Percentiles rank a stretch among this genome's conserved stretches.
Evolutionary conservation across 805 yeast species (phyloP).

Genomic region (Peterozyma toletana): DNA sequence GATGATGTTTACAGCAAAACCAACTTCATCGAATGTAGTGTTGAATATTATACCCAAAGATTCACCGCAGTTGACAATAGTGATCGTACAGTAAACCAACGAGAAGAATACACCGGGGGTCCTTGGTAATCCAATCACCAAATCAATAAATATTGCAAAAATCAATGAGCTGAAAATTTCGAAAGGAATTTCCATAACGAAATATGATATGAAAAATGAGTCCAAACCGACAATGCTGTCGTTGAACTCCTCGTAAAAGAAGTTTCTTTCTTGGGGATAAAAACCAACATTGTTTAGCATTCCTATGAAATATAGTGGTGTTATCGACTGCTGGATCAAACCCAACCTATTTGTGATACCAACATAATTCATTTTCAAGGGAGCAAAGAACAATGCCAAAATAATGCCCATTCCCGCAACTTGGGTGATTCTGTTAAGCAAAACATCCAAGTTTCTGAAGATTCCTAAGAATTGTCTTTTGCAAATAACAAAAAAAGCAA

Average conservation of each 20-base stretch:
- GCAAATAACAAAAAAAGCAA: slow-evolving; percentile 20
- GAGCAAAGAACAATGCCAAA: slow-evolving; percentile 56
- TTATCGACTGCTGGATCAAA: slow-evolving; percentile 65
- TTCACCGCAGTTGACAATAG: slow-evolving; percentile 70
- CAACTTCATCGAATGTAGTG: slow-evolving; percentile 65
- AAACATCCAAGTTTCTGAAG: slow-evolving; percentile 38
- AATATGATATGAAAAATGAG: slow-evolving; percentile 56
- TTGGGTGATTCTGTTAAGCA: slow-evolving; percentile 53
- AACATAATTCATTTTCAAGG: slow-evolving; percentile 28
- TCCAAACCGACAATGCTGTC: slow-evolving; percentile 63
- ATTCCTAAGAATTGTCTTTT: slow-evolving; percentile 27
- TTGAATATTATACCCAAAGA: slow-evolving; percentile 78
- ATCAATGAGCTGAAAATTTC: slow-evolving; percentile 53
- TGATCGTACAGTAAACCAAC: slow-evolving; percentile 44
- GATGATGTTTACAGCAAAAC: slow-evolving; percentile 72
- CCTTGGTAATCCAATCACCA: slow-evolving; percentile 69
- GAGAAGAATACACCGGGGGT: slow-evolving; percentile 62
- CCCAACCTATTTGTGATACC: slow-evolving; percentile 62
- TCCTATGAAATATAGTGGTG: slow-evolving; percentile 71
- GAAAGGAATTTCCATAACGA: slow-evolving; percentile 59
- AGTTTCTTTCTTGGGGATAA: slow-evolving; percentile 66
- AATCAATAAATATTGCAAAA: slow-evolving; percentile 54
- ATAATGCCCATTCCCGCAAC: slow-evolving; percentile 49
- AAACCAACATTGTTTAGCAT: slow-evolving; percentile 71
- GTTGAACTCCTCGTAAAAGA: slow-evolving; percentile 71